Base-by-base conservation (phyloP, 192 early-diverging fungal species). In the Pilaira anomala region DNA sequence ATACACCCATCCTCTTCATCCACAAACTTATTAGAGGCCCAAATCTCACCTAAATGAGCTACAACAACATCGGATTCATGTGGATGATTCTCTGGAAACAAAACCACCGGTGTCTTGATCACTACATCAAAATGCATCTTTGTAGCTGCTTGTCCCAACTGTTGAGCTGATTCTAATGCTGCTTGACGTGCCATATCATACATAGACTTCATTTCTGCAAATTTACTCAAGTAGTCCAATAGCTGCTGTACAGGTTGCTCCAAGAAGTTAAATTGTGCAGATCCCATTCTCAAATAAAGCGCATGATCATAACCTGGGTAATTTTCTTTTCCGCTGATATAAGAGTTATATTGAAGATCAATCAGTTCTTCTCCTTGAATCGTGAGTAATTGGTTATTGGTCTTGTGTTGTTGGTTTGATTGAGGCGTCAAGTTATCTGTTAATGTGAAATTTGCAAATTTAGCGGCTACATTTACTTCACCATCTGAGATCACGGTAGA, bases 351-450 rank as follows among this genome's bases (percentile, higher is more conserved):
- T 3, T 74, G 74, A 54, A 99, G 93, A 62, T 95, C 91, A 0
- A 93, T 93, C 28, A 94, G 75, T 58, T 96, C 87, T 26, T 91
- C 88, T 11, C 93, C 92, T 72, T 95, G 87, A 63, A 98, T 92
- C 3, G 80, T 82, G 8, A 97, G 71, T 18, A 97, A 18, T 39
- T 80, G 62, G 13, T 52, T 49, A 14, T 19, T 40, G 13, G 44
- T 26, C 2, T 14, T n/a, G 6, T 21, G 22, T 25, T 60, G 21
- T 1, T 18, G 13, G 13, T 11, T 19, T 22, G 56, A 18, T 6
- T 42, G 29, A 6, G 14, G 12, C 19, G 63, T 74, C 11, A 84
- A 74, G 58, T 91, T 87, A 60, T 91, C 85, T 0, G 77, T 80
- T 16, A 91, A 67, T 25, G 78, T 82, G 39, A 92, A 84, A 63